These are phyloP conservation scores for Neocucurbitaria cava DNA, from an alignment of 2,329 filamentous ascomycete species.

Conservation along the genomic window DNA sequence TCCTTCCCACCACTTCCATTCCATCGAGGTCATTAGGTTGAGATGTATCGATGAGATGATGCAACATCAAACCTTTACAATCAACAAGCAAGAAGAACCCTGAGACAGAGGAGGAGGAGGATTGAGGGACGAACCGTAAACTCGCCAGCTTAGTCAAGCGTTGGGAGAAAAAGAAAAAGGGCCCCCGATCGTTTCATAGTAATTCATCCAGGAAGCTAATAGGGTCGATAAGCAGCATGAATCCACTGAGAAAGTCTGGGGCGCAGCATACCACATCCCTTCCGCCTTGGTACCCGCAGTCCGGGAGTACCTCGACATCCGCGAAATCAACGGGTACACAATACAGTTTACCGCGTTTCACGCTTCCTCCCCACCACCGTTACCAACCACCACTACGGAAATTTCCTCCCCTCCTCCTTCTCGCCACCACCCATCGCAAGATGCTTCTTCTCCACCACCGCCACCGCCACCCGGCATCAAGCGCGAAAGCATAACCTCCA, in stretches of 20 bases:
- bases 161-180: too few relatives aligned
- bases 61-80: too few relatives aligned
- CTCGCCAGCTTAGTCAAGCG: too few relatives aligned
- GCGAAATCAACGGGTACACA: conserved; percentile 96
- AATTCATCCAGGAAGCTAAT: too few relatives aligned
- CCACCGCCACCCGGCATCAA: conserved; percentile 32
- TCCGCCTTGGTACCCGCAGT: conserved; percentile 78
- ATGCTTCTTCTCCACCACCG: not conserved
- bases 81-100: too few relatives aligned
- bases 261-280: conserved; percentile 86
- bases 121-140: too few relatives aligned
- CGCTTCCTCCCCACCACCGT: conserved; percentile 53
- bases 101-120: too few relatives aligned
- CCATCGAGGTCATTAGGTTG: too few relatives aligned
- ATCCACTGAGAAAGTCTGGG: conserved; percentile 77
- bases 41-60: too few relatives aligned
- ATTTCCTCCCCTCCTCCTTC: conserved; percentile 11
- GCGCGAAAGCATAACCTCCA: conserved; percentile 43
- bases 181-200: too few relatives aligned
- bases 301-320: conserved; percentile 88
- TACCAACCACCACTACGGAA: conserved; percentile 20
- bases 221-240: too few relatives aligned
- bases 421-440: not conserved
- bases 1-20: too few relatives aligned
- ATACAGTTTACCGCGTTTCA: conserved; percentile 91